Evolutionary conservation across 345 rosid genomes (phyloP).

Genomic region (Lepidium africanum): DNA sequence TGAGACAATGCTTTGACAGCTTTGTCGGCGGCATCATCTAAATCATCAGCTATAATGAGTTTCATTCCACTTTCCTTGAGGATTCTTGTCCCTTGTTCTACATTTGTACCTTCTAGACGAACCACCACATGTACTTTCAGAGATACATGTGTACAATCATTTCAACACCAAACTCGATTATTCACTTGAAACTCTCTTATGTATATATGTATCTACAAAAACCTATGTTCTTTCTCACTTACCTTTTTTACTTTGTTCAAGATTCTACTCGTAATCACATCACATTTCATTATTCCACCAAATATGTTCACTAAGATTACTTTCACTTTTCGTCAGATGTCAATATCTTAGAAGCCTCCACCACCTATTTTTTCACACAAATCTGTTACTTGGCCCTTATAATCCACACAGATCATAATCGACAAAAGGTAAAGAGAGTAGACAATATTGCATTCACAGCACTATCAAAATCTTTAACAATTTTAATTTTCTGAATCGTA

Average conservation of each 20-base stretch:
- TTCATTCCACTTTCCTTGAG: slow-evolving; percentile 94
- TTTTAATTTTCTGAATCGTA: slow-evolving; percentile 38
- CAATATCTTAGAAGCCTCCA: slow-evolving; percentile 94
- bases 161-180: background rate
- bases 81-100: slow-evolving; percentile 83
- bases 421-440: background rate
- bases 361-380: slow-evolving; percentile 43
- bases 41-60: slow-evolving; percentile 82
- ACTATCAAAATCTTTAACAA: slow-evolving; percentile 51
- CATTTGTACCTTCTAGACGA: slow-evolving; percentile 69
- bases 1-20: slow-evolving; percentile 63
- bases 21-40: slow-evolving; percentile 98
- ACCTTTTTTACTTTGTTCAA: slow-evolving; percentile 97
- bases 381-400: background rate
- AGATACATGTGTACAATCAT: slow-evolving; percentile 29
- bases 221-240: slow-evolving; percentile 1
- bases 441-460: slow-evolving; percentile 26
- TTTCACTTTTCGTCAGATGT: slow-evolving; percentile 98
- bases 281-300: slow-evolving; percentile 99
- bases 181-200: background rate
- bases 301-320: slow-evolving; percentile 71
- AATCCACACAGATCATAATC: background rate
- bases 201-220: no score
- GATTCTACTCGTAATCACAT: slow-evolving; percentile 97
- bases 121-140: slow-evolving; percentile 92